Evolutionary conservation across 2,329 filamentous ascomycete species (phyloP).

Genomic region (Bertia moriformis): DNA sequence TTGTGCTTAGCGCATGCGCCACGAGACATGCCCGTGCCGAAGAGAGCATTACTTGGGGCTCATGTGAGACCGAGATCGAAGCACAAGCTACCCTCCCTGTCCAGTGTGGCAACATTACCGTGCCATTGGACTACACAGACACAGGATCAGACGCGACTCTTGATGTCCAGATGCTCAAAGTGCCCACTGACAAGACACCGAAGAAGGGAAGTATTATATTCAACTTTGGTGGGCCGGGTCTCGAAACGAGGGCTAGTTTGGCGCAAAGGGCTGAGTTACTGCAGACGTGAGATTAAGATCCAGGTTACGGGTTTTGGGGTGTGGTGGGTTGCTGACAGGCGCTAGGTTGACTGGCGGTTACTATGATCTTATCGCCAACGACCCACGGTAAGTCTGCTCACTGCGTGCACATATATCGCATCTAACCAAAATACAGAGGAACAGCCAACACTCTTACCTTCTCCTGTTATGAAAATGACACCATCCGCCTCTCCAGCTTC

Average conservation of each 20-base stretch:
- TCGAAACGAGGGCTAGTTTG: not conserved
- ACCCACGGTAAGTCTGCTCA: too few relatives aligned
- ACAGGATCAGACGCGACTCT: not conserved
- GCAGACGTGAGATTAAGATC: not conserved
- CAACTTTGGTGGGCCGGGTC: not conserved
- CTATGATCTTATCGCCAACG: not conserved
- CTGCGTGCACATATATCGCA: too few relatives aligned
- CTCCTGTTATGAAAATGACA: not conserved
- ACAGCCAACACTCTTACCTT: not conserved
- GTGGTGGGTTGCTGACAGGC: not conserved
- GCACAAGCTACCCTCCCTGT: too few relatives aligned
- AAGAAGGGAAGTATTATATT: not conserved
- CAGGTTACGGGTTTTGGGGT: not conserved
- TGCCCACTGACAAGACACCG: not conserved
- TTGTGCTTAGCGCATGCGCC: too few relatives aligned
- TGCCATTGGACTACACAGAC: not conserved
- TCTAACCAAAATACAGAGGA: too few relatives aligned
- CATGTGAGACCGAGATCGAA: too few relatives aligned
- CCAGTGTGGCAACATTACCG: too few relatives aligned
- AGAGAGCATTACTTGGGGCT: too few relatives aligned
- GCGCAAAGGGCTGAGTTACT: too few relatives aligned
- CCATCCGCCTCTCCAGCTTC: not conserved
- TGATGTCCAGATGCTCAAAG: not conserved
- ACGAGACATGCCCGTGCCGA: too few relatives aligned
- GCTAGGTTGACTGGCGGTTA: not conserved